Percentiles rank a stretch among this genome's conserved stretches.
Conservation (phyloP, 257 asterid species). For the Solanum clarkiae region DNA sequence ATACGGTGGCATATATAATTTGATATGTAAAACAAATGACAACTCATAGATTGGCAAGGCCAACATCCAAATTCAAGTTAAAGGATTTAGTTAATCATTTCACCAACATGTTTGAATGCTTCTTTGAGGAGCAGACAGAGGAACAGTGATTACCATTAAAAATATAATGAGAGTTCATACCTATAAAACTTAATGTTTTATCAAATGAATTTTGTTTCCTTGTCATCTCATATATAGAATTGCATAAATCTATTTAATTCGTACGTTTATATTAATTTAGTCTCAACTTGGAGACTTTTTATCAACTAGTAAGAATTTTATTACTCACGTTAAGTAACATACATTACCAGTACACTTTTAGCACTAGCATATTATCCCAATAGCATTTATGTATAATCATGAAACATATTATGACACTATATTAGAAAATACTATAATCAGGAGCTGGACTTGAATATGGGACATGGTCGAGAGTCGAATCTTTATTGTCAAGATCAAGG, state of each 20-base stretch:
- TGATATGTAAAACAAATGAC: neutral
- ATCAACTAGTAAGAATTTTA: neutral
- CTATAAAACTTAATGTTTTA: neutral
- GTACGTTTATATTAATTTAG: neutral
- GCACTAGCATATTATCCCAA: neutral
- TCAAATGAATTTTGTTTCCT: neutral
- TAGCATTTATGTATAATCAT: neutral
- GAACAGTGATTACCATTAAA: neutral
- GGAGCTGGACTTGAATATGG: neutral
- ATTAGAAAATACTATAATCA: neutral
- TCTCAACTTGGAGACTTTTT: neutral
- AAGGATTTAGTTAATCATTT: constrained; percentile 5
- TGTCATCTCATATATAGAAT: no score
- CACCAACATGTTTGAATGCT: neutral
- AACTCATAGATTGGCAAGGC: constrained; percentile 1
- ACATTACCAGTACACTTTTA: neutral
- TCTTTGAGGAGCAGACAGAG: neutral
- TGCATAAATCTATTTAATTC: neutral
- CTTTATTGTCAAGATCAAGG: neutral
- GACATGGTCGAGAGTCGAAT: neutral
- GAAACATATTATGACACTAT: neutral
- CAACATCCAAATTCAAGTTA: neutral
- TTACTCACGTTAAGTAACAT: neutral
- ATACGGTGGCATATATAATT: neutral
- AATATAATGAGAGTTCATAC: neutral